phyloP scores from a whole-genome alignment of 768 basidiomycete species.

The Glaciozyma martinii region DNA sequence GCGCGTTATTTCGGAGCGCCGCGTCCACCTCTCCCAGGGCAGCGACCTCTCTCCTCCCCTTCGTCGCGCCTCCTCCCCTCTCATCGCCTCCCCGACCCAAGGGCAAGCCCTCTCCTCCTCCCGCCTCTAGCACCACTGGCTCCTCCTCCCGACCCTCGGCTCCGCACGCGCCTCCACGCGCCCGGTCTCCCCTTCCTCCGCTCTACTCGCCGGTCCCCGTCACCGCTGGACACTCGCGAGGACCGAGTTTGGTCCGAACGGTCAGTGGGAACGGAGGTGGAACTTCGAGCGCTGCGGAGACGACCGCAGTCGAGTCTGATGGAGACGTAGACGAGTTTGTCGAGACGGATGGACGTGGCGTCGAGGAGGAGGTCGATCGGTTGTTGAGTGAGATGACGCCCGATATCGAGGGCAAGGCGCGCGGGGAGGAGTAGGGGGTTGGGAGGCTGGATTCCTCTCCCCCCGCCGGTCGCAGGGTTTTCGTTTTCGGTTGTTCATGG shows the following conservation, averaged over 20 bases:
- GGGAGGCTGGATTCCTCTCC: too few species aligned
- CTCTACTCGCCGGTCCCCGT: background rate
- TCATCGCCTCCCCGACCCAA: background rate
- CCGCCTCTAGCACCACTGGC: background rate
- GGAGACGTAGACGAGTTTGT: background rate
- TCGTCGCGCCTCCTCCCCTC: background rate
- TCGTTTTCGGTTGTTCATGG: too few species aligned
- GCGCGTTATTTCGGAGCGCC: slow-evolving; percentile 23
- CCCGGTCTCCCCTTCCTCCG: background rate
- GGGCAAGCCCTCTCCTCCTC: background rate
- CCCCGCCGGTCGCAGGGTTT: too few species aligned
- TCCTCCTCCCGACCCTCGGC: background rate
- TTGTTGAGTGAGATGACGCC: slow-evolving; percentile 18
- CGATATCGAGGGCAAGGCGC: background rate
- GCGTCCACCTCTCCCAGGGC: slow-evolving; percentile 1
- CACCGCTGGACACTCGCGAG: too few species aligned
- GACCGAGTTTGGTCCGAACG: too few species aligned
- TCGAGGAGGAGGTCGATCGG: slow-evolving; percentile 29
- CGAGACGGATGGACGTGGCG: background rate
- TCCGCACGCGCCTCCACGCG: background rate
- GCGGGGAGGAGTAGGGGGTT: background rate
- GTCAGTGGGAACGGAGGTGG: too few species aligned
- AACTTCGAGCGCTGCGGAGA: background rate
- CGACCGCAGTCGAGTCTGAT: background rate
- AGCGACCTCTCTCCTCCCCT: slow-evolving; percentile 5